Conservation (phyloP, 139 green algal species). For the Asterochloris erici region DNA sequence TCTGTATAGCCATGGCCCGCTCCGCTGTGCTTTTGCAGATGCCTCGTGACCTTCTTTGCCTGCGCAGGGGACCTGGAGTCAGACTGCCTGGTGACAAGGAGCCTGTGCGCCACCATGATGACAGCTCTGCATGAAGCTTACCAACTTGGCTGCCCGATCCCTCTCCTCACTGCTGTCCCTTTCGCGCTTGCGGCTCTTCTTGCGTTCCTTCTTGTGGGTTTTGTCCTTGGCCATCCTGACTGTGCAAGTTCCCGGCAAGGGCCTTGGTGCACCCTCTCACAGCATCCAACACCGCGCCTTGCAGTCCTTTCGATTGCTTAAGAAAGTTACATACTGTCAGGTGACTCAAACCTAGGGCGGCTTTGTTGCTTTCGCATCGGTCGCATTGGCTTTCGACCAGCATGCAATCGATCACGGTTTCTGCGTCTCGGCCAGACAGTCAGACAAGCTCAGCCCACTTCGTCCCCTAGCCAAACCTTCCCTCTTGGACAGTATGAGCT, state of each 20-base stretch:
- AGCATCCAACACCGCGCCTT: too few relatives aligned
- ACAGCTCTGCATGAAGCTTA: not conserved
- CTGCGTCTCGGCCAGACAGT: too few relatives aligned
- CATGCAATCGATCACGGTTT: too few relatives aligned
- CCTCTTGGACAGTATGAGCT: too few relatives aligned
- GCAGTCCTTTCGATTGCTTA: too few relatives aligned
- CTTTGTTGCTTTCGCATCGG: too few relatives aligned
- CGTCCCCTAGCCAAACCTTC: too few relatives aligned
- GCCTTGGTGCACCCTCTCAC: too few relatives aligned
- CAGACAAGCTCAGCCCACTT: too few relatives aligned
- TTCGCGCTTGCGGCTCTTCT: slow-evolving; percentile 35
- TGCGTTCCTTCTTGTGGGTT: slow-evolving; percentile 37
- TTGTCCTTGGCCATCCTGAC: slow-evolving; percentile 20
- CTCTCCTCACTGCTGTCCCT: slow-evolving; percentile 35
- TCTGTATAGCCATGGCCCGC: slow-evolving; percentile 60
- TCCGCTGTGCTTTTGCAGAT: slow-evolving; percentile 54
- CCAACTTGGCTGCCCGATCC: slow-evolving; percentile 32
- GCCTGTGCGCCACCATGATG: not conserved
- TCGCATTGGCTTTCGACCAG: too few relatives aligned
- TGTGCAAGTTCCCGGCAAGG: not conserved
- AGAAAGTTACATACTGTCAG: too few relatives aligned
- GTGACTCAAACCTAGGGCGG: too few relatives aligned
- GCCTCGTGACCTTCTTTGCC: slow-evolving; percentile 53
- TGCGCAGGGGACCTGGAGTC: slow-evolving; percentile 20
- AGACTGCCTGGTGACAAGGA: not conserved